Evolutionary conservation across 192 early-diverging fungal genomes (phyloP).

Genomic region (Kickxella alabastrina): DNA sequence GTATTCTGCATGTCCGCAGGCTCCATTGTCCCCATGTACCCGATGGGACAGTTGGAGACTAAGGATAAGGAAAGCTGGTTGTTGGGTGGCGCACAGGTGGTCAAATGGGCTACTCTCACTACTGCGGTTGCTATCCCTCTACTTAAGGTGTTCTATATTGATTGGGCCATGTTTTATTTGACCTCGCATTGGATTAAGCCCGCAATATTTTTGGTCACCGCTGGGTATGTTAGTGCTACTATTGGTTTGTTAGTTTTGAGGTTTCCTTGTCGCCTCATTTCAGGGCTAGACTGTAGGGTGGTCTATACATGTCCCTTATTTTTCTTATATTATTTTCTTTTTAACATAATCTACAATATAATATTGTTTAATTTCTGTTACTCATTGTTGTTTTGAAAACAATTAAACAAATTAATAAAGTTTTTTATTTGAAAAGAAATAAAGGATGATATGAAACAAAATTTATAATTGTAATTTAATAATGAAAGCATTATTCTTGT

Average conservation of each 20-base stretch:
- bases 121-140: slow-evolving; percentile 47
- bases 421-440: neutral
- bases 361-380: neutral
- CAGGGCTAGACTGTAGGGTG: slow-evolving; percentile 20
- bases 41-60: slow-evolving; percentile 37
- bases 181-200: slow-evolving; percentile 38
- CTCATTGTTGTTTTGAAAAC: neutral
- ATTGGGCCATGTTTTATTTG: slow-evolving; percentile 36
- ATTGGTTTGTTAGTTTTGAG: slow-evolving; percentile 34
- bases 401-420: slow-evolving; percentile 1
- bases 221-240: slow-evolving; percentile 33
- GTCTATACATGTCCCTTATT: neutral
- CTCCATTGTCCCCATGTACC: slow-evolving; percentile 50
- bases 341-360: neutral
- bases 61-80: slow-evolving; percentile 47
- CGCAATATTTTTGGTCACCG: slow-evolving; percentile 21
- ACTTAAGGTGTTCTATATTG: slow-evolving; percentile 48
- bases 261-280: slow-evolving; percentile 45
- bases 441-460: neutral
- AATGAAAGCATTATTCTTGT: neutral
- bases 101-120: slow-evolving; percentile 45
- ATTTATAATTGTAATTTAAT: neutral
- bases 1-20: slow-evolving; percentile 45
- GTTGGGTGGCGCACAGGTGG: slow-evolving; percentile 38
- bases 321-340: slow-evolving; percentile 1